These are phyloP conservation scores for Ophiocordyceps camponoti-saundersi DNA, from an alignment of 2,329 filamentous ascomycete species.

Conservation along the genomic window DNA sequence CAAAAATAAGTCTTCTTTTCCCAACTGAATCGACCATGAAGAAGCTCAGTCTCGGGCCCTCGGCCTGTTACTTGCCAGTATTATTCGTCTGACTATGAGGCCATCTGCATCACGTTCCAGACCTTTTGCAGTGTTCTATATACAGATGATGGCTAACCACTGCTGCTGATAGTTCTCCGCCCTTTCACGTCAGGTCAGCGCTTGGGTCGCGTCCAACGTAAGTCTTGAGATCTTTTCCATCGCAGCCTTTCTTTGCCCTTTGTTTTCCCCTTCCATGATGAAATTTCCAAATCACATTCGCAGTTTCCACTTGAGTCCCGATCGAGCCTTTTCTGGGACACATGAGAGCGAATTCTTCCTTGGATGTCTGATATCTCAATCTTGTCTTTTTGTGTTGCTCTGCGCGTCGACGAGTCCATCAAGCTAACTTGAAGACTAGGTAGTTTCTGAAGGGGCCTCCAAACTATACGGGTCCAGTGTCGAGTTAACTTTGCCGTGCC, in stretches of 20 bases:
- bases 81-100: conserved; percentile 50
- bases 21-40: conserved; percentile 79
- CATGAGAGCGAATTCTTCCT: conserved; percentile 56
- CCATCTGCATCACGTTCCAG: conserved; percentile 2
- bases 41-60: conserved; percentile 52
- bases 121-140: background rate
- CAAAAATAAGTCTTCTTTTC: conserved; percentile 62
- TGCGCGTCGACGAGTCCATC: background rate
- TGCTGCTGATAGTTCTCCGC: background rate
- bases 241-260: background rate
- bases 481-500: too few species aligned
- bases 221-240: background rate
- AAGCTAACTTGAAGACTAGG: conserved; percentile 8
- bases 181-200: background rate
- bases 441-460: background rate
- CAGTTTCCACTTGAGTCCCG: conserved; percentile 75
- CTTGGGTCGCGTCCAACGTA: background rate
- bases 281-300: conserved; percentile 61
- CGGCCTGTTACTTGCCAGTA: conserved; percentile 87
- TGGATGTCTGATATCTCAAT: conserved; percentile 56
- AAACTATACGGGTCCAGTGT: too few species aligned
- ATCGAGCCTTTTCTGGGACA: conserved; percentile 49
- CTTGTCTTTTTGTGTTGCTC: conserved; percentile 1
- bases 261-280: conserved; percentile 35
- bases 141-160: background rate